Conservation (phyloP, 345 rosid genomes). For the Rhizophora mangle region DNA sequence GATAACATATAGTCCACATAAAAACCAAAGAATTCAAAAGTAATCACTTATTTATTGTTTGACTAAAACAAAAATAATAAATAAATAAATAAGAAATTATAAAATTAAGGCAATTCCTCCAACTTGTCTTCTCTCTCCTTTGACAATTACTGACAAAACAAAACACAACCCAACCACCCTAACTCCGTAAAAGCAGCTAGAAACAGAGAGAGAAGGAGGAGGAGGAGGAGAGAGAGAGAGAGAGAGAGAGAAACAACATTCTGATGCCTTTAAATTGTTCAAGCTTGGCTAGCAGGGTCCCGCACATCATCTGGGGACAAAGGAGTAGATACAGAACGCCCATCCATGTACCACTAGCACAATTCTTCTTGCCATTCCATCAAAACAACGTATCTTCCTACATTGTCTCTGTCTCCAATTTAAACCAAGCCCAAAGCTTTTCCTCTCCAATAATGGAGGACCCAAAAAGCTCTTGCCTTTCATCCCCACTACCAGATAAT, state of each 20-base stretch:
- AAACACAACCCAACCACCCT: not conserved
- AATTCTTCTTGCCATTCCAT: not conserved
- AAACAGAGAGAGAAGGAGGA: no score
- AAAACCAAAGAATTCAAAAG: no score
- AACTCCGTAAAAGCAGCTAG: not conserved
- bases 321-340: not conserved
- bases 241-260: not conserved
- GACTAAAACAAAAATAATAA: no score
- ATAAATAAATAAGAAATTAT: no score
- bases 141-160: not conserved
- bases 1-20: no score
- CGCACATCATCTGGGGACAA: constrained; percentile 20
- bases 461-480: constrained; percentile 6
- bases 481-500: constrained; percentile 10
- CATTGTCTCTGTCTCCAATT: constrained; percentile 25
- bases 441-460: constrained; percentile 33
- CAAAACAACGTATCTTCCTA: constrained; percentile 5
- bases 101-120: not conserved
- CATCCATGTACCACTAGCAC: constrained; percentile 8
- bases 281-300: constrained; percentile 26
- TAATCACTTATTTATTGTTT: no score
- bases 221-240: not conserved
- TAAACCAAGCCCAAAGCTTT: constrained; percentile 11
- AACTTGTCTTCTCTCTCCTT: not conserved
- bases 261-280: constrained; percentile 46